Evolutionary conservation across 179 eudicot genomes (phyloP).

Genomic region (Drosera spatulata): DNA sequence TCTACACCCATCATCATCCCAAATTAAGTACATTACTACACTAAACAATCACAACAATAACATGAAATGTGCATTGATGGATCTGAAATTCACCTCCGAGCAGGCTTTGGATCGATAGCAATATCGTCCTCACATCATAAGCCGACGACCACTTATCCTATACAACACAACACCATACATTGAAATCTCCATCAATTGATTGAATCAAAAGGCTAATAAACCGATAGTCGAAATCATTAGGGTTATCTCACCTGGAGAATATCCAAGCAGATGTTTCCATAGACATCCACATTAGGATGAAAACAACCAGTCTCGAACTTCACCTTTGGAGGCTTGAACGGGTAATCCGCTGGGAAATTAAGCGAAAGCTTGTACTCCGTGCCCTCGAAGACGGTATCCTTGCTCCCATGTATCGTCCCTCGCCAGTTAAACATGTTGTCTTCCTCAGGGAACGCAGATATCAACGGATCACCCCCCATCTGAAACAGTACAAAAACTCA

Average conservation of each 20-base stretch:
- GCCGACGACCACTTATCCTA: constrained; percentile 99
- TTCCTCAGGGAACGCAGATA: constrained; percentile 96
- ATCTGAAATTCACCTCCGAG: constrained; percentile 63
- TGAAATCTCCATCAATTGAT: too few species aligned
- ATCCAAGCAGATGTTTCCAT: constrained; percentile 87
- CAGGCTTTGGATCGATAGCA: constrained; percentile 84
- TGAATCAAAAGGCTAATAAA: not conserved
- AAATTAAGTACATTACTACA: not conserved
- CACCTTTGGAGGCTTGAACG: constrained; percentile 89
- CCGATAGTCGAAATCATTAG: not conserved
- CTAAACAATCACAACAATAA: too few species aligned
- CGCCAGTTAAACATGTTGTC: constrained; percentile 91
- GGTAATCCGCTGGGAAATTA: constrained; percentile 70
- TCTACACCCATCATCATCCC: constrained; percentile 14
- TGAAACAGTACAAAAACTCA: constrained; percentile 4
- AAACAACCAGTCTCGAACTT: constrained; percentile 83
- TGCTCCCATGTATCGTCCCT: constrained; percentile 91
- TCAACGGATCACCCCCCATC: constrained; percentile 90
- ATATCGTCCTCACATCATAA: constrained; percentile 84
- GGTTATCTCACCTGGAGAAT: constrained; percentile 63
- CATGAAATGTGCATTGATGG: too few species aligned
- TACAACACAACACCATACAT: not conserved
- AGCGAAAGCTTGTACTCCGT: constrained; percentile 79
- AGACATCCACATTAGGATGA: constrained; percentile 81
- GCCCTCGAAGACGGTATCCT: constrained; percentile 95